phyloP scores from a whole-genome alignment of 192 early-diverging fungal species.

The Physocladia obscura region DNA sequence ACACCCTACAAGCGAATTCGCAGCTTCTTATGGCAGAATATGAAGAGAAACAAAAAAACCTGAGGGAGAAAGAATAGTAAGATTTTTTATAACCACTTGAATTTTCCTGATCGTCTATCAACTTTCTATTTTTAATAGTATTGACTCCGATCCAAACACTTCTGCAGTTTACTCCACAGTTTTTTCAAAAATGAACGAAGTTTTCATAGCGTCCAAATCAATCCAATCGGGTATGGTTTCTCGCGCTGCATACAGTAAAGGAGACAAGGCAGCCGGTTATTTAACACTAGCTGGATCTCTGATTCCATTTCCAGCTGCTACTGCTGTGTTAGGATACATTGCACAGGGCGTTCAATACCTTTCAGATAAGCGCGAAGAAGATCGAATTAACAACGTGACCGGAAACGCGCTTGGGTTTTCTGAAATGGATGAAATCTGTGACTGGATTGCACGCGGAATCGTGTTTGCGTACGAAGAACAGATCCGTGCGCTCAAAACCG shows the following conservation, averaged over 20 bases:
- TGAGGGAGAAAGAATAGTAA: conserved; percentile 19
- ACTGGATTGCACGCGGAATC: conserved; percentile 22
- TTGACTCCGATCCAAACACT: conserved; percentile 23
- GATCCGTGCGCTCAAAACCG: conserved; percentile 9
- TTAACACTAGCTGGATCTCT: conserved; percentile 4
- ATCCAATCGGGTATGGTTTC: conserved; percentile 22
- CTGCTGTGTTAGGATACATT: conserved; percentile 7
- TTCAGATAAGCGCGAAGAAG: conserved; percentile 11
- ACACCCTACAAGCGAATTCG: conserved; percentile 12
- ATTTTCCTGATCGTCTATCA: background rate
- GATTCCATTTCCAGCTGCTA: conserved; percentile 23
- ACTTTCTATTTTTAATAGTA: no score
- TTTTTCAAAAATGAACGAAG: conserved; percentile 19
- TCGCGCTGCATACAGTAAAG: conserved; percentile 4
- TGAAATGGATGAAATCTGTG: conserved; percentile 28
- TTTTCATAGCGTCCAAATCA: conserved; percentile 21
- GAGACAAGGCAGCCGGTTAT: conserved; percentile 10
- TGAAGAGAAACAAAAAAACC: conserved; percentile 16
- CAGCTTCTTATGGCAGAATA: conserved; percentile 22
- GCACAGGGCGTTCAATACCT: conserved; percentile 19
- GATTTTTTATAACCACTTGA: background rate
- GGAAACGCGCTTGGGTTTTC: conserved; percentile 10
- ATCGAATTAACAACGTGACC: conserved; percentile 17
- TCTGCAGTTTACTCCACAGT: conserved; percentile 3
- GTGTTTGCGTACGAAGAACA: conserved; percentile 24